Percentiles rank a stretch among this genome's conserved stretches.
Conservation (phyloP, 2,329 filamentous ascomycete genomes). For the Botrytis sinoallii region DNA sequence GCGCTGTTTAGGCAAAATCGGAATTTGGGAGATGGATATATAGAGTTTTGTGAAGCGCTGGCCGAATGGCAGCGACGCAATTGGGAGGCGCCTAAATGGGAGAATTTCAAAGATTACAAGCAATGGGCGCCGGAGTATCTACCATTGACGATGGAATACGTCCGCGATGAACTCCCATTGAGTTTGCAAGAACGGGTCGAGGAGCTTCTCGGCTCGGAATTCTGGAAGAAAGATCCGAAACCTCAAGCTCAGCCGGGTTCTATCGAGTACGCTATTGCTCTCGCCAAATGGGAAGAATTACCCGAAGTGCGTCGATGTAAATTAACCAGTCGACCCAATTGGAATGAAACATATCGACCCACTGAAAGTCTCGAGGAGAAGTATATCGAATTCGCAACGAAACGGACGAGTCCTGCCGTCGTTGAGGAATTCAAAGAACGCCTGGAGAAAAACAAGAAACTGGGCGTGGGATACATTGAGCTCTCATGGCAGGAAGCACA, state of each 20-base stretch:
- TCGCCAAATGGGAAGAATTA: background rate
- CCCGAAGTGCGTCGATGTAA: background rate
- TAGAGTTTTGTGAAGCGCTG: background rate
- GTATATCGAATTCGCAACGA: background rate
- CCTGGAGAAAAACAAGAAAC: background rate
- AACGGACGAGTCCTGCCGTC: background rate
- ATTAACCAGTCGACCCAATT: background rate
- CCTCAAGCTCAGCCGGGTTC: background rate
- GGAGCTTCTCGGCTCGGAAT: background rate
- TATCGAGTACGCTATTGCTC: background rate
- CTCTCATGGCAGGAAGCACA: conserved; percentile 5
- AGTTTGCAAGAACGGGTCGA: background rate
- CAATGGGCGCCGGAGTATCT: conserved; percentile 1
- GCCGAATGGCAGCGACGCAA: conserved; percentile 5
- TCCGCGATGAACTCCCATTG: background rate
- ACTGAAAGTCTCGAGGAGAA: background rate
- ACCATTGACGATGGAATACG: background rate
- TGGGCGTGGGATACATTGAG: conserved; percentile 10
- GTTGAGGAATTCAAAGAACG: background rate
- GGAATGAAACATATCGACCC: background rate
- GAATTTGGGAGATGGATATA: conserved; percentile 1
- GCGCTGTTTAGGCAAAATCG: background rate
- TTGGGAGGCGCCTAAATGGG: background rate
- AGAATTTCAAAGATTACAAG: background rate
- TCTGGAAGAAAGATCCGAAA: background rate